Base-by-base conservation (phyloP, 352 stramenopile species). In the Globisporangium abappressorium region DNA sequence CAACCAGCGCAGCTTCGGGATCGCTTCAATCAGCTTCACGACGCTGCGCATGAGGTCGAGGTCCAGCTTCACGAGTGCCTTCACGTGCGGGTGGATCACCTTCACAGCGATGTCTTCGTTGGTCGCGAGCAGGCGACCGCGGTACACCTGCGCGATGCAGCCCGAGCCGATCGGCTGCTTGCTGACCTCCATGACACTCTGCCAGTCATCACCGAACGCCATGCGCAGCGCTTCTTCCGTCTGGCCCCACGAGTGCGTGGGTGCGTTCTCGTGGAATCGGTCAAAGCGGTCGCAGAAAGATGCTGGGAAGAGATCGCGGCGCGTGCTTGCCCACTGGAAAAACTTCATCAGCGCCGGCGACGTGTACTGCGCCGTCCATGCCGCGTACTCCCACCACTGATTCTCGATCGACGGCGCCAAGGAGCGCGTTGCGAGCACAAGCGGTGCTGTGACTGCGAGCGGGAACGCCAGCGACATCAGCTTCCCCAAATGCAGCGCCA, bases 271-370 rank as follows among this genome's bases (percentile, higher is more conserved):
- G 64, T 99, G 97, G 62, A 99, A 91, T 30, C 69, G 65, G 47
- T 89, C 82, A 38, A 99, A 94, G 60, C 88, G 84, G 76, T 98
- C 87, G 71, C 94, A 98, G 26, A 98, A 85, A 1, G 82, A 72
- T 11, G 82, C 74, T 1, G 94, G 91, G 64, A 99, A 98, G 64
- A 99, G 85, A 73, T 99, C 97, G 22, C 94, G 85, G 14, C 97
- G 82, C 22, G 94, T 98, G 30, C 93, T 96, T 1, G 94, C 91
- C 97, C 97, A 99, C 78, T 99, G 97, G 47, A 94, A 81, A 57
- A 98, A 94, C 80, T 99, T 99, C 76, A 98, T 94, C 69, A 98
- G 91, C 5, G 89, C 86, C 2, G 97, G 97, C 15, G 95, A 97
- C 60, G 82, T 82, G 49, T 66, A 76, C 65, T 91, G 72, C 22